Base-by-base conservation (phyloP, 2,329 filamentous ascomycete genomes). In the Furcasterigmium sp. region DNA sequence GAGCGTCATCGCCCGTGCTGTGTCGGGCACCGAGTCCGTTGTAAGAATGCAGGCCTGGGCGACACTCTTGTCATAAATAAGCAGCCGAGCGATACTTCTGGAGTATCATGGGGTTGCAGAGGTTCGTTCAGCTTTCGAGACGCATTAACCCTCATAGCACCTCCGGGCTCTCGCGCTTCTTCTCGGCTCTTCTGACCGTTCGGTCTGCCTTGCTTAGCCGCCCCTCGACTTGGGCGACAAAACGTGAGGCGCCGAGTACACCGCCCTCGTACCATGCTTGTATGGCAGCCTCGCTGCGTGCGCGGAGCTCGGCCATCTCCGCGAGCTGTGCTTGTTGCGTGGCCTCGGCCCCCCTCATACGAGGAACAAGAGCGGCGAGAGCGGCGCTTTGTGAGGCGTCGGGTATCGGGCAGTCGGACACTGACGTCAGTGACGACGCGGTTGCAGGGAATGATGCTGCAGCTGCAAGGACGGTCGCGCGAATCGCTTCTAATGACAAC, bases 181-280 rank as follows among this genome's bases (percentile, higher is more conserved):
- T 74, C 62, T 90, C 86, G 40, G 70, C 70, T 55, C 85, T 75
- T 57, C 80, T 73, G 3, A 91, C 70, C 8, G 70, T 69, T 43
- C 78, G 74, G 64, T 93, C 87, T 8, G 80, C 75, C 47, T 72
- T 69, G 60, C 78, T 76, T 11, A 91, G 62, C 39, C 85, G 72
- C 26, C 77, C 73, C 63, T 94, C 85, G 57, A 84, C 80, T 41
- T 84, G 80, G 18, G 84, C 84, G 67, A 89, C 83, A 45, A 77
- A 76, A 52, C 81, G 77, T 0, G 84, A 84, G 52, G 79, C 80
- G 10, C 76, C 75, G 38, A 95, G 67, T 35, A 93, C 72, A 4
- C 81, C 79, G 19, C 78, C 68, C 59, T 90, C 82, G 62, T 91
- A 90, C 84, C 88, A 94, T 28, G 70, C 64, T 51, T 83, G 75